phyloP scores from a whole-genome alignment of 371 early-diverging fungal species.

The Lichtheimia ramosa region DNA sequence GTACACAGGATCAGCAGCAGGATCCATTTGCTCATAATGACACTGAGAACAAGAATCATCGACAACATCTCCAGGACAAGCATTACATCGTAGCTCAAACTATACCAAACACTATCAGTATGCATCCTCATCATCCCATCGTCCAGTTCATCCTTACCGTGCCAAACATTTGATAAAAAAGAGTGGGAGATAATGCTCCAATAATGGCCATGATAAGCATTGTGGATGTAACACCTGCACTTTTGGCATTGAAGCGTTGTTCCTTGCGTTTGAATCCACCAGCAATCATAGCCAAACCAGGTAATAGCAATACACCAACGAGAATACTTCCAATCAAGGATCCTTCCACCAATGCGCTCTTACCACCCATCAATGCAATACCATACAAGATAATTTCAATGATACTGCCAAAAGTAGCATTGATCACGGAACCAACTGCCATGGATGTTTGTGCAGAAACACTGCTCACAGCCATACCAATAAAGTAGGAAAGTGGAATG shows the following conservation, averaged over 20 bases:
- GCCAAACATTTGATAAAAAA: conserved; percentile 93
- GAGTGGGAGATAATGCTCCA: conserved; percentile 90
- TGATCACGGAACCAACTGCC: conserved; percentile 93
- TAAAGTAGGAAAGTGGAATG: conserved; percentile 93
- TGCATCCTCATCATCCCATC: neutral
- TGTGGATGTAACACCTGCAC: conserved; percentile 92
- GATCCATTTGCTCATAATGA: conserved; percentile 64
- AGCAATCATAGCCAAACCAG: conserved; percentile 92
- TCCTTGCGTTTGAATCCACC: conserved; percentile 92
- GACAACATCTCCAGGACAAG: conserved; percentile 38
- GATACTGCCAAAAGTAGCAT: conserved; percentile 96
- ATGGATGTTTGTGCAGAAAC: conserved; percentile 94
- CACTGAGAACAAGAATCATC: conserved; percentile 58
- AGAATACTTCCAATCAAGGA: conserved; percentile 90
- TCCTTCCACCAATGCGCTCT: conserved; percentile 89
- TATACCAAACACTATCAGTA: conserved; percentile 12
- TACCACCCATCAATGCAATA: conserved; percentile 86
- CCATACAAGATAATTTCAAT: conserved; percentile 93
- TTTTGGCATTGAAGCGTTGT: conserved; percentile 91
- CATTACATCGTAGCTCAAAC: conserved; percentile 62
- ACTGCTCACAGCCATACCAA: conserved; percentile 95
- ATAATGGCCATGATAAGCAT: conserved; percentile 95
- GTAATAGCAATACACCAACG: conserved; percentile 87
- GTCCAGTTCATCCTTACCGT: conserved; percentile 43
- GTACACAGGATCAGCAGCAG: conserved; percentile 81